Base-by-base conservation (phyloP, 2,329 filamentous ascomycete species). In the Phaeosphaeria sp. region DNA sequence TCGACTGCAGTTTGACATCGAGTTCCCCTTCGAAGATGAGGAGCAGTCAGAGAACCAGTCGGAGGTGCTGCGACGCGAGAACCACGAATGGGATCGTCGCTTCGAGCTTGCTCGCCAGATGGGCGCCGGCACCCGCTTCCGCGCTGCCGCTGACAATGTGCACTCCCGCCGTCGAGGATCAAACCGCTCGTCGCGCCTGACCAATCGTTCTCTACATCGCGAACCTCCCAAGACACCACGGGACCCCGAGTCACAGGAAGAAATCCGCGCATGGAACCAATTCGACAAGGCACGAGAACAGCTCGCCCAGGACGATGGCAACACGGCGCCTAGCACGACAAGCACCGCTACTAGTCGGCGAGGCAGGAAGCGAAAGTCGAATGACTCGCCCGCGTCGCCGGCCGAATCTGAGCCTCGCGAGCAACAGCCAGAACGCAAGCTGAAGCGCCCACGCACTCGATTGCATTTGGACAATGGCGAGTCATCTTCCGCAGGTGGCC, bases 371-470 rank as follows among this genome's bases (percentile, higher is more conserved):
- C 87, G 93, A 51, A 95, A 92, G 72, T 96, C 92, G 3, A 81
- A 85, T 1, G 91, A 89, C 13, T 85, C 86, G 15, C 53, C 53
- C 7, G 53, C 53, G 11, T 93, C 92, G 6, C 91, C 91, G 2
- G 82, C 82, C 5, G 91, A 92, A 64, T 82, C 86, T 27, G 86
- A 87, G 22, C 78, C 80, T 51, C 86, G 57, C 20, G 77, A 94
- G 67, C 79, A 80, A 42, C 87, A 71, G 33, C 90, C 90, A 0
- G 89, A 95, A 75, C 87, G 93, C 50, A 93, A 91, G 75, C 81
- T 96, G 46, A 97, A 97, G 79, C 89, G 93, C 17, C 93, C 93
- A 27, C 87, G 93, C 58, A 95, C 92, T 20, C 86, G 91, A 65
- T 84, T 91, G 49, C 81, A 89, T 50, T 83, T 83, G 52, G 83